These are phyloP conservation scores for Blakeslea trispora DNA, from an alignment of 371 early-diverging fungal species.

Conservation along the genomic window DNA sequence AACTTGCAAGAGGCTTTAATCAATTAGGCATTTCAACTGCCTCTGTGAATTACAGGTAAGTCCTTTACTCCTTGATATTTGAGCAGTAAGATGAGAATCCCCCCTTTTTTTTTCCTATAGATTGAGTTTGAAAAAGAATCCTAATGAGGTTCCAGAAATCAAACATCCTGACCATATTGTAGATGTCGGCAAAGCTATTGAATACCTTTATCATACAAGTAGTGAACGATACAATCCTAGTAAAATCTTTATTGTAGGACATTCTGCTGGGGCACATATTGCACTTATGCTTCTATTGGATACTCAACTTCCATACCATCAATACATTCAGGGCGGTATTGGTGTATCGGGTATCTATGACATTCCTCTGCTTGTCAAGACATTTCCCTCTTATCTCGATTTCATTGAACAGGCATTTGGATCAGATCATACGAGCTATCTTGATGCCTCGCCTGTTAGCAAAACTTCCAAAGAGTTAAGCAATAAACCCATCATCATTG, in stretches of 20 bases:
- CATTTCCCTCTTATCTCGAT: slow-evolving; percentile 68
- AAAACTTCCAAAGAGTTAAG: slow-evolving; percentile 5
- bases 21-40: slow-evolving; percentile 57
- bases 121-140: slow-evolving; percentile 29
- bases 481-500: slow-evolving; percentile 55
- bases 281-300: slow-evolving; percentile 60
- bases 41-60: slow-evolving; percentile 69
- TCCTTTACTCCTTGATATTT: too few species aligned
- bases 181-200: slow-evolving; percentile 57
- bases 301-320: slow-evolving; percentile 26
- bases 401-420: slow-evolving; percentile 75
- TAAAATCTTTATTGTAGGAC: slow-evolving; percentile 68
- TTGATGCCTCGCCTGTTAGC: slow-evolving; percentile 51
- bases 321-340: slow-evolving; percentile 45
- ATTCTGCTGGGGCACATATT: slow-evolving; percentile 85
- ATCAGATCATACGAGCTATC: slow-evolving; percentile 21
- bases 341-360: slow-evolving; percentile 86
- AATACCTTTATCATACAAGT: slow-evolving; percentile 37
- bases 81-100: neutral
- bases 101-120: slow-evolving; percentile 18
- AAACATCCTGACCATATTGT: slow-evolving; percentile 63
- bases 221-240: slow-evolving; percentile 35
- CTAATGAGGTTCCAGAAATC: slow-evolving; percentile 18
- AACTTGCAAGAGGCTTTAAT: slow-evolving; percentile 49
- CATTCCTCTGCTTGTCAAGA: slow-evolving; percentile 58